phyloP scores from a whole-genome alignment of 331 rosid genomes.

The Dryas integrifolia region DNA sequence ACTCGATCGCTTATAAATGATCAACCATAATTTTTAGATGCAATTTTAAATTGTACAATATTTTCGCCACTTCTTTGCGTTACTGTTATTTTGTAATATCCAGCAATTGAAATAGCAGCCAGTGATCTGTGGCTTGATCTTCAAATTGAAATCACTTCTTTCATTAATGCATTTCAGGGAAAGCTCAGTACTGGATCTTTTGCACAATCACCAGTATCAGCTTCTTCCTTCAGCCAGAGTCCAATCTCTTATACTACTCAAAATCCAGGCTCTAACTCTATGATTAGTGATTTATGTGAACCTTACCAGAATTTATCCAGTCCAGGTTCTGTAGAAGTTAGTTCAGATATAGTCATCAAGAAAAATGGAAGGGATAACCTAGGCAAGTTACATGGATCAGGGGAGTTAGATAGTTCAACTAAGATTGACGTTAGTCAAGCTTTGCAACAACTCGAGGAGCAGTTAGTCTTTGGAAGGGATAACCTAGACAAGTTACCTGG shows the following conservation, averaged over 20 bases:
- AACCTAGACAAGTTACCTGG: conserved; percentile 40
- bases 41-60: neutral
- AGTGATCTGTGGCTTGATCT: neutral
- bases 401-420: conserved; percentile 37
- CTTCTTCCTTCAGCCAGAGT: conserved; percentile 47
- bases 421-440: conserved; percentile 57
- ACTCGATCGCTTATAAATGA: neutral
- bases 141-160: conserved; percentile 23
- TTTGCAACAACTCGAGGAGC: conserved; percentile 64
- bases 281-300: conserved; percentile 45
- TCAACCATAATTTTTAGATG: neutral
- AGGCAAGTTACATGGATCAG: conserved; percentile 38
- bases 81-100: neutral
- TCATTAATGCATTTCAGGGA: conserved; percentile 52
- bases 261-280: conserved; percentile 44
- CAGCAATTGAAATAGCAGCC: conserved; percentile 7
- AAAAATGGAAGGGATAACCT: conserved; percentile 37
- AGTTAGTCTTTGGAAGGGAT: conserved; percentile 45
- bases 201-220: conserved; percentile 47
- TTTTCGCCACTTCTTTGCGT: neutral
- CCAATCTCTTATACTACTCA: conserved; percentile 38
- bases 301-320: conserved; percentile 60
- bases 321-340: conserved; percentile 62
- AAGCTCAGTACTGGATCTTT: conserved; percentile 45
- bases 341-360: conserved; percentile 43